A percentile compares a stretch with the other conserved stretches of the same genome.
Evolutionary conservation across 1,139 yeast species (phyloP).

Genomic region (Hansenula lynferdii): DNA sequence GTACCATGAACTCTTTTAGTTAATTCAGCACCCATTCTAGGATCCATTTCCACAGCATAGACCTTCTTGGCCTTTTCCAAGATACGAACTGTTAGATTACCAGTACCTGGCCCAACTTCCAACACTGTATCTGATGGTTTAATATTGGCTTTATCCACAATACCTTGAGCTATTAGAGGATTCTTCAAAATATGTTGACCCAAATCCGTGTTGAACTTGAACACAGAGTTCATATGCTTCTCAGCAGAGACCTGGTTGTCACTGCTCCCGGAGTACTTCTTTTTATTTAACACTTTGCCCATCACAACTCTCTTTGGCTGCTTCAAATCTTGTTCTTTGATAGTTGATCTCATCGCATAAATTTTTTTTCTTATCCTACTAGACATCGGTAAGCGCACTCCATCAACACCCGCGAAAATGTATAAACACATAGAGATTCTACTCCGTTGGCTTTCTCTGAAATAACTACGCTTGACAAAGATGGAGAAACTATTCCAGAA

Average conservation of each 20-base stretch:
- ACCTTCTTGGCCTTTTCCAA: conserved; percentile 89
- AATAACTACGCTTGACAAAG: too few relatives aligned
- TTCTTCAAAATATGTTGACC: conserved; percentile 97
- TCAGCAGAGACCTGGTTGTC: conserved; percentile 58
- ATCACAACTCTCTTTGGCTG: conserved; percentile 2
- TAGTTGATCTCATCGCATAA: conserved; percentile 3
- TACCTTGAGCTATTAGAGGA: conserved; percentile 96
- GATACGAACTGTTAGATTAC: conserved; percentile 91
- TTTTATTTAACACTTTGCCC: conserved; percentile 24
- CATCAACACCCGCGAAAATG: not conserved
- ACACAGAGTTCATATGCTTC: conserved; percentile 73
- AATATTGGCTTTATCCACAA: conserved; percentile 92
- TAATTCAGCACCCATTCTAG: conserved; percentile 98
- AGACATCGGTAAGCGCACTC: not conserved
- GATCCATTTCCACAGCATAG: conserved; percentile 97
- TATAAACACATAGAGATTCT: too few relatives aligned
- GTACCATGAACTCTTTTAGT: conserved; percentile 98
- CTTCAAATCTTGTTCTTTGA: too few relatives aligned
- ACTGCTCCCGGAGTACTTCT: conserved; percentile 32
- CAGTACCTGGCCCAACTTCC: conserved; percentile 99
- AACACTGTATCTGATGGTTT: conserved; percentile 89
- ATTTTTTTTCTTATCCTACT: conserved; percentile 2
- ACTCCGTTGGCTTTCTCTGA: too few relatives aligned
- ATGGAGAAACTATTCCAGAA: not conserved
- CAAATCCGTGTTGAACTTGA: conserved; percentile 91